phyloP scores from a whole-genome alignment of 495 filamentous ascomycete genomes.

The Penicillium simplicissimum region DNA sequence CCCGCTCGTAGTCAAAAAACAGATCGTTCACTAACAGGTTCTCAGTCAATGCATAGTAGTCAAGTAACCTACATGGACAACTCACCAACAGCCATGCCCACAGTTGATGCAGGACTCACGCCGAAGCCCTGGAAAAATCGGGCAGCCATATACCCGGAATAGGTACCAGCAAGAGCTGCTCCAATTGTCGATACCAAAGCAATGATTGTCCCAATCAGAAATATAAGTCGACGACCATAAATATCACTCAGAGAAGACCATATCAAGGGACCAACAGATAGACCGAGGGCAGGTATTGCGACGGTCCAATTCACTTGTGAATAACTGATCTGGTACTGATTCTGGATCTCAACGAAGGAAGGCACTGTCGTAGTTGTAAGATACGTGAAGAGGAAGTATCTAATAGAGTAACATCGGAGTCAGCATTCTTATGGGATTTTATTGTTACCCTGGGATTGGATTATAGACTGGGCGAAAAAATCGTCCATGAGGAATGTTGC shows the following conservation, averaged over 20 bases:
- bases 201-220: constrained; percentile 56
- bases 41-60: not conserved
- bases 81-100: constrained; percentile 60
- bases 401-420: constrained; percentile 12
- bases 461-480: not conserved
- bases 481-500: not conserved
- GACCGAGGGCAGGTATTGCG: constrained; percentile 60
- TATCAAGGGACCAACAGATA: constrained; percentile 58
- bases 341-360: constrained; percentile 55
- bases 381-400: constrained; percentile 67
- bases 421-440: not conserved
- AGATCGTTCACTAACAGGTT: constrained; percentile 40
- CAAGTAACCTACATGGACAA: not conserved
- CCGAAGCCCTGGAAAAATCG: constrained; percentile 65
- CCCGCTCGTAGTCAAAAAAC: constrained; percentile 63
- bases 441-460: not conserved
- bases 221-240: constrained; percentile 56
- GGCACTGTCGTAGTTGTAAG: constrained; percentile 63
- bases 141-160: constrained; percentile 57
- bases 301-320: constrained; percentile 64
- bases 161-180: constrained; percentile 47
- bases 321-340: constrained; percentile 49
- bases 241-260: constrained; percentile 61
- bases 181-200: constrained; percentile 55
- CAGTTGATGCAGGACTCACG: constrained; percentile 57